Evolutionary conservation across 345 rosid genomes (phyloP), one percentile per base, ranked within the genome.

Genomic region (Eucalyptus pauciflora): DNA sequence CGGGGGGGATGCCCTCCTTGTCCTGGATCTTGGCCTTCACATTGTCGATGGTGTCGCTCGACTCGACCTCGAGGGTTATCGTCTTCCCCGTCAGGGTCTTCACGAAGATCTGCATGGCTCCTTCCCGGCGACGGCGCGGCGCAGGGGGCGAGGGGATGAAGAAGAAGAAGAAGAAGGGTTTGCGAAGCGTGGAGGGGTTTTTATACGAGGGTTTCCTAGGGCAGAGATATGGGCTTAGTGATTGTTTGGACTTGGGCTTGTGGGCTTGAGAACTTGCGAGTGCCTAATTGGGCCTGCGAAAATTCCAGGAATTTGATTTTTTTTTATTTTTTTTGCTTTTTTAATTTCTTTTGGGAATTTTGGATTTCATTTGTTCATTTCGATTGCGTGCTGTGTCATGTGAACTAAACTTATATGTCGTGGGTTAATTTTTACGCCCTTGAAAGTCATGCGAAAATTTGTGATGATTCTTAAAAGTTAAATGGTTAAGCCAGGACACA

Each of bases 31-130:
- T 95, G 13, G 95, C 93, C 88, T 95, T 95, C 86, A 95, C 95
- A 90, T 95, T 95, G 93, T 95, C 96, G 89, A 95, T 95, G 62
- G 95, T 94, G 56, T 95, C 95, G 0, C 95, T 93, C 49, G 95
- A 94, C 64, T 95, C 96, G 12, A 94, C 96, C 94, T 95, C 96
- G 64, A 94, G 90, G 87, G 96, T 95, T 86, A 95, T 95, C 33
- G 96, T 95, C 91, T 95, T 95, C 48, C 96, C 96, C 79, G 96
- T 95, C 88, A 95, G 94, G 95, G 96, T 94, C 93, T 95, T 95
- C 91, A 95, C 96, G 89, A 95, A 95, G 85, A 95, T 95, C 96
- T 95, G 96, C 96, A 95, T 95, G 86, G 87, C 85, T 41, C 52
- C 62, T 83, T 58, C 52, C 20, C 50, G 22, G 51, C 41, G 43